Conservation (phyloP, 2,329 filamentous ascomycete genomes). For the Xylaria sp. region DNA sequence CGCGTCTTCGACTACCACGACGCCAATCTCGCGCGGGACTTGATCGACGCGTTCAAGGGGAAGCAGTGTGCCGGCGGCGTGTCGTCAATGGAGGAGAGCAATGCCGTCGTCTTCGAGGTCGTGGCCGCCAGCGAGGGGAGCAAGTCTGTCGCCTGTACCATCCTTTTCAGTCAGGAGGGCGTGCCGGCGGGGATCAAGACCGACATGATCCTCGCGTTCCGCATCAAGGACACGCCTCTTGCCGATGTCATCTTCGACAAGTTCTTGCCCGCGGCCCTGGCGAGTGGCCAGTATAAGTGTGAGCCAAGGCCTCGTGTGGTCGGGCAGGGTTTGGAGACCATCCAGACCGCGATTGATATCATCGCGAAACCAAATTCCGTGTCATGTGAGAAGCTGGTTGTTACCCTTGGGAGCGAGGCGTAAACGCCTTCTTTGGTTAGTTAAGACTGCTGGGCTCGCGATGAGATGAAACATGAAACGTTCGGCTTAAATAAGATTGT, state of each 20-base stretch:
- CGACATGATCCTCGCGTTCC: slow-evolving; percentile 40
- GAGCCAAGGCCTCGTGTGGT: slow-evolving; percentile 45
- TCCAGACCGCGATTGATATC: slow-evolving; percentile 47
- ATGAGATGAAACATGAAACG: not conserved
- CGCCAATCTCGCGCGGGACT: slow-evolving; percentile 43
- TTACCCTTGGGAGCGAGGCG: slow-evolving; percentile 32
- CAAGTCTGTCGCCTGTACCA: slow-evolving; percentile 40
- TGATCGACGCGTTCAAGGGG: slow-evolving; percentile 42
- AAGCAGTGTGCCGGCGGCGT: slow-evolving; percentile 39
- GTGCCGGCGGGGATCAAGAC: slow-evolving; percentile 29
- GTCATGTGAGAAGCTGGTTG: slow-evolving; percentile 53
- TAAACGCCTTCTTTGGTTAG: not conserved
- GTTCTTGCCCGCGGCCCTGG: slow-evolving; percentile 46
- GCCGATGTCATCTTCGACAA: slow-evolving; percentile 40
- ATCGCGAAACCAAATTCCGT: slow-evolving; percentile 42
- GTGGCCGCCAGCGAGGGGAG: slow-evolving; percentile 31
- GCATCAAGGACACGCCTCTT: slow-evolving; percentile 42
- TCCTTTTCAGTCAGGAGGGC: slow-evolving; percentile 13
- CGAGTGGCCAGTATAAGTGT: slow-evolving; percentile 39
- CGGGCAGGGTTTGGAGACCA: slow-evolving; percentile 46
- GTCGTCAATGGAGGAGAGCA: slow-evolving; percentile 35
- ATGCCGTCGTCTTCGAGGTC: slow-evolving; percentile 38
- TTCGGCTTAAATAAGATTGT: not conserved
- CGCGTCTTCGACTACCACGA: slow-evolving; percentile 56
- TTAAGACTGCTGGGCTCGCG: not conserved